phyloP scores from a whole-genome alignment of 306 rosid genomes.

The Calophaca sinica region DNA sequence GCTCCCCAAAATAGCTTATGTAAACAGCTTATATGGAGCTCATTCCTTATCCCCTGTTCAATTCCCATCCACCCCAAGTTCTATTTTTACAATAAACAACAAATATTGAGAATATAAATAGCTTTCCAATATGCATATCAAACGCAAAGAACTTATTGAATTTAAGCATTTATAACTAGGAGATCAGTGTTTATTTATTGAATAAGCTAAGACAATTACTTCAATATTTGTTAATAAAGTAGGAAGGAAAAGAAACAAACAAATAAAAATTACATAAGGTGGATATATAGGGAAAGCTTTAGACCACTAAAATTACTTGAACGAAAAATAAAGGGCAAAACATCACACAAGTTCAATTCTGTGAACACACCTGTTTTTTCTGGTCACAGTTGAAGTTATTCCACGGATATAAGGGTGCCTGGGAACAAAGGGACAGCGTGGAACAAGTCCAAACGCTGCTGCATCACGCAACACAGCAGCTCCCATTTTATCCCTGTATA shows the following conservation, averaged over 20 bases:
- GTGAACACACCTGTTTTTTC: conserved; percentile 42
- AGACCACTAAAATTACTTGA: neutral
- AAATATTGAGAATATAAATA: neutral
- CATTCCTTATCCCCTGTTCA: neutral
- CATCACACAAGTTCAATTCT: conserved; percentile 9
- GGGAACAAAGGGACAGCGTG: conserved; percentile 45
- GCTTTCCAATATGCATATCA: neutral
- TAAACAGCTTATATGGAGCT: neutral
- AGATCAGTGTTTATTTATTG: neutral
- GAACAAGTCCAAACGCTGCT: conserved; percentile 56
- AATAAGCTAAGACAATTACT: conserved; percentile 19
- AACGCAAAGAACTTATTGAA: neutral
- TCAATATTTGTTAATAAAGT: conserved; percentile 19
- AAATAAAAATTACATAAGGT: neutral
- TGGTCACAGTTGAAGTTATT: conserved; percentile 41
- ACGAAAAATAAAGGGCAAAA: conserved; percentile 18
- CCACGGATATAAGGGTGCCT: conserved; percentile 46
- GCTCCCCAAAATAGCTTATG: neutral
- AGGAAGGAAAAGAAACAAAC: neutral
- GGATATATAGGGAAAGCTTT: neutral
- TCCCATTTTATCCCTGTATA: conserved; percentile 63
- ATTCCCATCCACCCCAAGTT: neutral
- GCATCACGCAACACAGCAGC: conserved; percentile 54
- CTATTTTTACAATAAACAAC: too few species aligned
- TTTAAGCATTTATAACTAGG: neutral